Evolutionary conservation across 306 rosid species (phyloP).

Genomic region (Inga laurina): DNA sequence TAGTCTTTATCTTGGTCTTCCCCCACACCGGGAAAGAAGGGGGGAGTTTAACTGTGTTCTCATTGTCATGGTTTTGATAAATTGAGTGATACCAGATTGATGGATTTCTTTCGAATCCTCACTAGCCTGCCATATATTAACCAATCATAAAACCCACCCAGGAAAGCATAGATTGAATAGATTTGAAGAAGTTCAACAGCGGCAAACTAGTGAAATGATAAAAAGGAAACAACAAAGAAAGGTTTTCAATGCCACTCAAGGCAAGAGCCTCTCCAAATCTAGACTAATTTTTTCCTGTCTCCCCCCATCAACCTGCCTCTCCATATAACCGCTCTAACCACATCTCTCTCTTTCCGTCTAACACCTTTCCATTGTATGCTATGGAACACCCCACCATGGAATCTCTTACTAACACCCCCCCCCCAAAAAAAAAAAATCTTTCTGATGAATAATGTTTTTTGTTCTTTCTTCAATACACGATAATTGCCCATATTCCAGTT

Average conservation of each 20-base stretch:
- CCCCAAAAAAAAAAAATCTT: too few species aligned
- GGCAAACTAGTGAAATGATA: background rate
- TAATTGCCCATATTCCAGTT: background rate
- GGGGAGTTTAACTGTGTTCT: background rate
- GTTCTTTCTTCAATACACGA: background rate
- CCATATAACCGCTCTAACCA: background rate
- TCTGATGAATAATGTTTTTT: background rate
- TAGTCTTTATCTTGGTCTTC: slow-evolving; percentile 12
- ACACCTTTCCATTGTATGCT: background rate
- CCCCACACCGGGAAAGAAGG: background rate
- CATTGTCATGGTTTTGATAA: background rate
- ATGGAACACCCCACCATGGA: background rate
- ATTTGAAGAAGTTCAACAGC: background rate
- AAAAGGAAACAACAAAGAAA: background rate
- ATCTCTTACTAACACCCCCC: background rate
- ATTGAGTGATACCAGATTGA: background rate
- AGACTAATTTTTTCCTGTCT: background rate
- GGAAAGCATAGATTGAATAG: background rate
- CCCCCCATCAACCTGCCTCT: background rate
- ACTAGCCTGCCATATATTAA: background rate
- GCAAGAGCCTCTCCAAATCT: background rate
- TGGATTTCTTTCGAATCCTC: background rate
- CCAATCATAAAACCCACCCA: too few species aligned
- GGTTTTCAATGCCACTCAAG: background rate
- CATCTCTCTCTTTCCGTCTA: background rate